phyloP scores from a whole-genome alignment of 2,329 filamentous ascomycete species.

The Chrysoporthe puriensis region DNA sequence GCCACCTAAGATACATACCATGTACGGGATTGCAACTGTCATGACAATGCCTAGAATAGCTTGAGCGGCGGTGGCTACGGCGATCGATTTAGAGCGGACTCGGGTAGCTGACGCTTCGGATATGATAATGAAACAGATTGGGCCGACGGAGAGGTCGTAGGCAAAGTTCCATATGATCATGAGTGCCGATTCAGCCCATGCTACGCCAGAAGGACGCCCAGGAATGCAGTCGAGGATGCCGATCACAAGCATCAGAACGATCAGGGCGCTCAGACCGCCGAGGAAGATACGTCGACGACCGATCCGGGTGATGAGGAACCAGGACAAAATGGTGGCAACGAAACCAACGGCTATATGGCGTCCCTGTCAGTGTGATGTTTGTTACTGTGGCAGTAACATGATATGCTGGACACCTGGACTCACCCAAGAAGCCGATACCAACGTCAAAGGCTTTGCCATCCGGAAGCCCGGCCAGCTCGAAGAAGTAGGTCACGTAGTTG shows the following conservation, averaged over 20 bases:
- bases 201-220: conserved; percentile 41
- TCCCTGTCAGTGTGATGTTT: conserved; percentile 21
- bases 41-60: conserved; percentile 46
- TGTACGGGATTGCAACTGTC: conserved; percentile 49
- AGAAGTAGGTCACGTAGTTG: conserved; percentile 66
- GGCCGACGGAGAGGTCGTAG: conserved; percentile 57
- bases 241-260: conserved; percentile 50
- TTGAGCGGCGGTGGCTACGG: conserved; percentile 48
- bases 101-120: conserved; percentile 53
- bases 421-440: conserved; percentile 53
- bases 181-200: conserved; percentile 54
- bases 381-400: background rate
- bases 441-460: conserved; percentile 57
- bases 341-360: conserved; percentile 48
- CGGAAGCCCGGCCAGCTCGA: conserved; percentile 58
- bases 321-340: conserved; percentile 57
- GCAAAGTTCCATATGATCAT: conserved; percentile 55
- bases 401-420: conserved; percentile 27
- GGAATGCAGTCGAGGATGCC: conserved; percentile 52
- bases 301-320: conserved; percentile 52
- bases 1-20: conserved; percentile 30
- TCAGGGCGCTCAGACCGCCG: conserved; percentile 47
- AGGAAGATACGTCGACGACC: conserved; percentile 58
- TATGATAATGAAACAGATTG: conserved; percentile 56
- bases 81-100: conserved; percentile 49